Percentiles rank a stretch among this genome's conserved stretches.
Evolutionary conservation across 108 stramenopile genomes (phyloP).

Genomic region (Schizochytrium sp.): DNA sequence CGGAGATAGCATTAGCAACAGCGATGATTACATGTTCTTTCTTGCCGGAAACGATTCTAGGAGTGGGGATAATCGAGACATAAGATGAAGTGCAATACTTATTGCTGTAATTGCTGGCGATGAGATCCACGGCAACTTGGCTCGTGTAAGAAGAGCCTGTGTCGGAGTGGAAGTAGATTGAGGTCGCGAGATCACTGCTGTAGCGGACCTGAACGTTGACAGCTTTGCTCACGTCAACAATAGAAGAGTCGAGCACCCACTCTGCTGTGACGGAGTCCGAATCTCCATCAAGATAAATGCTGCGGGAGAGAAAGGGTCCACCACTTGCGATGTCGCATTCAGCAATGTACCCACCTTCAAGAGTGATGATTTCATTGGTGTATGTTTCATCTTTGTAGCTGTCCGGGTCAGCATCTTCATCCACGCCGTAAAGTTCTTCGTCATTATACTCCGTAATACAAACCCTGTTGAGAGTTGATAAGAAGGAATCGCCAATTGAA

Average conservation of each 20-base stretch:
- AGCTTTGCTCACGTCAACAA: background rate
- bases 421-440: background rate
- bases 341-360: background rate
- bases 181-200: background rate
- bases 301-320: constrained; percentile 1
- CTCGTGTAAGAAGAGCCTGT: background rate
- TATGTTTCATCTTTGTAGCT: background rate
- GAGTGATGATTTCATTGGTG: background rate
- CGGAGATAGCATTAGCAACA: background rate
- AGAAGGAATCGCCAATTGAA: background rate
- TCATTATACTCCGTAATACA: constrained; percentile 1
- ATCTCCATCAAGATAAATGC: background rate
- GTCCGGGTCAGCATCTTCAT: background rate
- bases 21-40: background rate
- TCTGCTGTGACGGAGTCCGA: background rate
- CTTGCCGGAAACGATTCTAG: too few relatives aligned
- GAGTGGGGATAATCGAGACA: background rate
- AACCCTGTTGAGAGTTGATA: background rate
- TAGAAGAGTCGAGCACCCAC: background rate
- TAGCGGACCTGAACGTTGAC: constrained; percentile 26
- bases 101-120: background rate
- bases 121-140: background rate
- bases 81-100: background rate
- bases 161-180: background rate
- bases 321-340: background rate